Evolutionary conservation across 2,329 filamentous ascomycete species (phyloP).

Genomic region (Sphaerulina musiva): DNA sequence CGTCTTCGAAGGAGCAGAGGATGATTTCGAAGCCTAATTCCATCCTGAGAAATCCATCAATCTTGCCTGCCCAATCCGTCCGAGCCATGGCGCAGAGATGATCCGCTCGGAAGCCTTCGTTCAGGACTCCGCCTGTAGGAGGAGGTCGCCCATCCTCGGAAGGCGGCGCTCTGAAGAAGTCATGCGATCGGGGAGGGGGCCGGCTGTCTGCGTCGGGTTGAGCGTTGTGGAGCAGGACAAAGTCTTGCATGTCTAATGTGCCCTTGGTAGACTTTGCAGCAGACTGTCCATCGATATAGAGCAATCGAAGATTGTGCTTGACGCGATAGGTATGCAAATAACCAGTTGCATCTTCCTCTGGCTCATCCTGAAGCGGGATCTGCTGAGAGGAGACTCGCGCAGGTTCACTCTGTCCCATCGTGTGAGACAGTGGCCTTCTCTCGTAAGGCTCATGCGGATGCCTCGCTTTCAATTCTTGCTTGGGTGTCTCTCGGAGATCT

Average conservation of each 20-base stretch:
- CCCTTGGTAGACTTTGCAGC: slow-evolving; percentile 60
- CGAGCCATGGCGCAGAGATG: slow-evolving; percentile 51
- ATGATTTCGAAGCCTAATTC: slow-evolving; percentile 67
- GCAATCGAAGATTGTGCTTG: slow-evolving; percentile 50
- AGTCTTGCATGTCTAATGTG: slow-evolving; percentile 62
- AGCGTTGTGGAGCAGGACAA: slow-evolving; percentile 46
- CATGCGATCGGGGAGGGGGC: not conserved
- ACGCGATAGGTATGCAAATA: slow-evolving; percentile 63
- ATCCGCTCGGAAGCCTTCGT: slow-evolving; percentile 49
- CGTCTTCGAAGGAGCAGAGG: slow-evolving; percentile 54
- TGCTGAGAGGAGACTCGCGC: slow-evolving; percentile 1
- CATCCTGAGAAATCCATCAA: slow-evolving; percentile 62
- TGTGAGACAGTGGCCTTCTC: slow-evolving; percentile 10
- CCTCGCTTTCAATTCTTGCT: slow-evolving; percentile 9
- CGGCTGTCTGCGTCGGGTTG: not conserved
- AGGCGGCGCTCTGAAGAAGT: not conserved
- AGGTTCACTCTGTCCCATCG: slow-evolving; percentile 11
- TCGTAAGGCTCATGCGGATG: slow-evolving; percentile 4
- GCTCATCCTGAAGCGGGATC: not conserved
- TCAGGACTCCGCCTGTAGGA: slow-evolving; percentile 28
- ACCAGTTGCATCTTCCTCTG: slow-evolving; percentile 35
- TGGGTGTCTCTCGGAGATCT: not conserved
- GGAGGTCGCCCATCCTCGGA: not conserved
- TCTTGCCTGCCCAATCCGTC: slow-evolving; percentile 44
- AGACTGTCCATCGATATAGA: slow-evolving; percentile 65